A percentile compares a stretch with the other conserved stretches of the same genome.
These are phyloP conservation scores for Penicillium waksmanii DNA, from an alignment of 495 filamentous ascomycete genomes.

Conservation along the genomic window DNA sequence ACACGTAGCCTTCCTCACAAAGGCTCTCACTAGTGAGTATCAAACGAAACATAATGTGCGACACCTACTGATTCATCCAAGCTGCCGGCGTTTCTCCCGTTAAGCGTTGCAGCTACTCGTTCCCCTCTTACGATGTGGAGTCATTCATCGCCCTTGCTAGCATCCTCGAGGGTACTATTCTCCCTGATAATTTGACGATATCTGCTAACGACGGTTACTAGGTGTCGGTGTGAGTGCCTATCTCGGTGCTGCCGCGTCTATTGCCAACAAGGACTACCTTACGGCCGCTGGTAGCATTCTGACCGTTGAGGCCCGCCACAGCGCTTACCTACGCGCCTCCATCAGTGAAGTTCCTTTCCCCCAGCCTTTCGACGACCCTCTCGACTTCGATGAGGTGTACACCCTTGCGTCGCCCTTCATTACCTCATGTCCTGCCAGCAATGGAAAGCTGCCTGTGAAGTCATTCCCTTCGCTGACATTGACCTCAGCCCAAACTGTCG, in stretches of 20 bases:
- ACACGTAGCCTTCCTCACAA: conserved; percentile 60
- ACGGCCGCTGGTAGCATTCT: conserved; percentile 14
- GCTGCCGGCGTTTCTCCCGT: conserved; percentile 53
- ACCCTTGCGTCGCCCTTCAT: too few species aligned
- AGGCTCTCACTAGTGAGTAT: conserved; percentile 46
- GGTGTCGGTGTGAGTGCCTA: conserved; percentile 62
- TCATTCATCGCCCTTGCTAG: conserved; percentile 55
- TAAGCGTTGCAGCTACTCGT: conserved; percentile 58
- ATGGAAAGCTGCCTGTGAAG: too few species aligned
- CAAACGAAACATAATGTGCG: too few species aligned
- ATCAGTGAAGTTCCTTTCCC: too few species aligned
- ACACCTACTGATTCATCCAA: neutral
- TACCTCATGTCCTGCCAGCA: too few species aligned
- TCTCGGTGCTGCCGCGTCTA: conserved; percentile 62
- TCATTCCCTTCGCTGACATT: too few species aligned
- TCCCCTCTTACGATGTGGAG: conserved; percentile 49
- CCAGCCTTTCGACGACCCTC: too few species aligned
- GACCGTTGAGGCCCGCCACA: too few species aligned
- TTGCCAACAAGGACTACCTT: conserved; percentile 54
- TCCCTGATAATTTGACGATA: neutral
- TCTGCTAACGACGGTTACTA: neutral
- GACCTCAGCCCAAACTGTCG: too few species aligned
- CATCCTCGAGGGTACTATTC: conserved; percentile 50
- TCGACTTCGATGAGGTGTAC: too few species aligned
- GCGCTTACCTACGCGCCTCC: too few species aligned